Conservation (phyloP, 106 monocot species). For the Cymbidium sinense region DNA sequence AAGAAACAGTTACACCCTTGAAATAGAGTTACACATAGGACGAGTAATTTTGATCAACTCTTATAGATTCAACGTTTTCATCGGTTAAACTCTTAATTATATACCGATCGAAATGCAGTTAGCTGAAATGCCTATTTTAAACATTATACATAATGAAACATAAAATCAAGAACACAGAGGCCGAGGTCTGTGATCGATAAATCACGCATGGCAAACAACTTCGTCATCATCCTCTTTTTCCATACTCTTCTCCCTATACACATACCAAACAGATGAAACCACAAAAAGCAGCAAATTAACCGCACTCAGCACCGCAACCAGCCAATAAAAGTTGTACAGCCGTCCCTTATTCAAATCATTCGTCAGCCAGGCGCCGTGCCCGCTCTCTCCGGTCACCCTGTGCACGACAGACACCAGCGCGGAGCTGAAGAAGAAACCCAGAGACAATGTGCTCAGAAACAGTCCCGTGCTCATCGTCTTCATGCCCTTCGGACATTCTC, state of each 20-base stretch:
- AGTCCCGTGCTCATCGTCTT: slow-evolving; percentile 29
- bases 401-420: slow-evolving; percentile 39
- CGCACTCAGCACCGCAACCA: slow-evolving; percentile 33
- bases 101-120: too few relatives aligned
- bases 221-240: too few relatives aligned
- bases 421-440: slow-evolving; percentile 58
- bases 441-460: slow-evolving; percentile 22
- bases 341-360: slow-evolving; percentile 40
- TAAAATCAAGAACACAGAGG: too few relatives aligned
- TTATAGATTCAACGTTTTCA: too few relatives aligned
- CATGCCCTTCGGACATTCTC: slow-evolving; percentile 36
- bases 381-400: slow-evolving; percentile 25
- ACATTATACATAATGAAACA: too few relatives aligned
- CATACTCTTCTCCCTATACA: slow-evolving; percentile 8
- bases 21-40: too few relatives aligned
- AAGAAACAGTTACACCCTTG: too few relatives aligned
- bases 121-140: too few relatives aligned
- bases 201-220: too few relatives aligned
- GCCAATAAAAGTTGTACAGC: slow-evolving; percentile 58
- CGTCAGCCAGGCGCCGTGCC: slow-evolving; percentile 35
- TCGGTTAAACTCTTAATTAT: too few relatives aligned
- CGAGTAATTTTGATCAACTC: too few relatives aligned
- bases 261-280: slow-evolving; percentile 34
- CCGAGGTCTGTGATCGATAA: too few relatives aligned
- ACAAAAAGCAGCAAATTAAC: slow-evolving; percentile 34